Percentiles rank a stretch among this genome's conserved stretches.
Conservation (phyloP, 352 stramenopile genomes). For the Globisporangium mamillatum region DNA sequence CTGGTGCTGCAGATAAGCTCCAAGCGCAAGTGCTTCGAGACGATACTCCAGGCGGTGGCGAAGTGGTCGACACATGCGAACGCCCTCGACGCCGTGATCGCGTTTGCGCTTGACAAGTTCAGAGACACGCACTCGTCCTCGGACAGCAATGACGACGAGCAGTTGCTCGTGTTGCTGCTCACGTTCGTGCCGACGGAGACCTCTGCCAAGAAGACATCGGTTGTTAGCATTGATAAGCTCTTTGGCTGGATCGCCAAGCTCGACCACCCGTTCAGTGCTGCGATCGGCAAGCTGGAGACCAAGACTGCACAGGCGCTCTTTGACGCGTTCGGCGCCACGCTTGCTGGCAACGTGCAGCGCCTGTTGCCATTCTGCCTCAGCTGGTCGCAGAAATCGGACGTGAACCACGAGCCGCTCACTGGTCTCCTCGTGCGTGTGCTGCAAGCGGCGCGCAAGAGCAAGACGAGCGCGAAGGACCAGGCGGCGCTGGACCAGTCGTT, state of each 20-base stretch:
- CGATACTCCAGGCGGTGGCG: constrained; percentile 44
- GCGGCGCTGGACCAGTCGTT: constrained; percentile 45
- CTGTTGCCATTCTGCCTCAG: constrained; percentile 59
- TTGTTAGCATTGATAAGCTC: constrained; percentile 31
- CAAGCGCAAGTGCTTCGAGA: constrained; percentile 50
- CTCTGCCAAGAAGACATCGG: constrained; percentile 16
- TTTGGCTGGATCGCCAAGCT: constrained; percentile 46
- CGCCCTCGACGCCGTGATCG: constrained; percentile 44
- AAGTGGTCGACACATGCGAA: constrained; percentile 39
- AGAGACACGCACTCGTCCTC: constrained; percentile 16
- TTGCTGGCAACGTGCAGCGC: constrained; percentile 34
- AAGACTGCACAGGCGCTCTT: constrained; percentile 25
- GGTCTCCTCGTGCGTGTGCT: constrained; percentile 64
- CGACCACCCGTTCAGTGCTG: constrained; percentile 50
- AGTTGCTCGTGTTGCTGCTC: constrained; percentile 64
- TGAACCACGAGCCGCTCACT: constrained; percentile 43
- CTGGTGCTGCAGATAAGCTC: constrained; percentile 52
- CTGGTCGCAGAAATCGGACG: constrained; percentile 55
- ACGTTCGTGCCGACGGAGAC: constrained; percentile 28
- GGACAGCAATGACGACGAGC: constrained; percentile 37
- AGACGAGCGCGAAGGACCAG: constrained; percentile 39
- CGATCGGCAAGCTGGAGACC: constrained; percentile 19
- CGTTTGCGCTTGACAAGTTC: constrained; percentile 57
- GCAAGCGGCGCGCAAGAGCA: constrained; percentile 36
- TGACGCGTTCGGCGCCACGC: constrained; percentile 36